Conservation (phyloP, 129 eudicot genomes). For the Scalesia atractyloides region DNA sequence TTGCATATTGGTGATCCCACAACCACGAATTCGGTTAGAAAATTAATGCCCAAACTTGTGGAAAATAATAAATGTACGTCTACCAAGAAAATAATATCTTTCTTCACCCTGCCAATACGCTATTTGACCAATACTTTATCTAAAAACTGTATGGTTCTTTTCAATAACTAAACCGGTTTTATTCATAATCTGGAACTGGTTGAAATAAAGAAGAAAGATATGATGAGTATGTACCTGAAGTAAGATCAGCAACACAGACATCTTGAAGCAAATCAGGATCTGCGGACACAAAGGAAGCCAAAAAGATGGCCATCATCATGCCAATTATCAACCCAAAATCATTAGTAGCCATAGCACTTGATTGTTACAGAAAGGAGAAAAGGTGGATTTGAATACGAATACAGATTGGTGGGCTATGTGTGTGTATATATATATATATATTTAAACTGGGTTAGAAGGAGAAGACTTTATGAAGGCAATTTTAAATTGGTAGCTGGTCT, state of each 20-base stretch:
- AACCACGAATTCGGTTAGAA: background rate
- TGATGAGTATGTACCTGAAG: conserved; percentile 40
- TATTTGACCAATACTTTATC: background rate
- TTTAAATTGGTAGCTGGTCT: conserved; percentile 21
- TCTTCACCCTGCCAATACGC: background rate
- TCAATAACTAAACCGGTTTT: background rate
- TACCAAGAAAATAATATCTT: background rate
- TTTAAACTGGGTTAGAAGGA: conserved; percentile 12
- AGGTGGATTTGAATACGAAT: conserved; percentile 4
- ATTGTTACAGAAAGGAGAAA: conserved; percentile 7
- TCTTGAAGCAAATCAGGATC: conserved; percentile 82
- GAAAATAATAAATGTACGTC: background rate
- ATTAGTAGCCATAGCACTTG: conserved; percentile 11
- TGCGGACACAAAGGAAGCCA: conserved; percentile 34
- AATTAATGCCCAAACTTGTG: background rate
- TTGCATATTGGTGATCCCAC: background rate
- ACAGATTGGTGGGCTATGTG: conserved; percentile 3
- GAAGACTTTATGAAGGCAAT: conserved; percentile 14
- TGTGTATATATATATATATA: conserved; percentile 1
- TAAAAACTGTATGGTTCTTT: background rate
- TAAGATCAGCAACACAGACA: conserved; percentile 70
- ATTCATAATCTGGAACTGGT: background rate
- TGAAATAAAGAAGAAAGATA: background rate
- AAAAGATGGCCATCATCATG: conserved; percentile 12
- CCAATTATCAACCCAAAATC: conserved; percentile 2